Evolutionary conservation across 148 eudicot genomes (phyloP), one percentile per base, ranked within the genome.

Genomic region (Arbutus unedo): DNA sequence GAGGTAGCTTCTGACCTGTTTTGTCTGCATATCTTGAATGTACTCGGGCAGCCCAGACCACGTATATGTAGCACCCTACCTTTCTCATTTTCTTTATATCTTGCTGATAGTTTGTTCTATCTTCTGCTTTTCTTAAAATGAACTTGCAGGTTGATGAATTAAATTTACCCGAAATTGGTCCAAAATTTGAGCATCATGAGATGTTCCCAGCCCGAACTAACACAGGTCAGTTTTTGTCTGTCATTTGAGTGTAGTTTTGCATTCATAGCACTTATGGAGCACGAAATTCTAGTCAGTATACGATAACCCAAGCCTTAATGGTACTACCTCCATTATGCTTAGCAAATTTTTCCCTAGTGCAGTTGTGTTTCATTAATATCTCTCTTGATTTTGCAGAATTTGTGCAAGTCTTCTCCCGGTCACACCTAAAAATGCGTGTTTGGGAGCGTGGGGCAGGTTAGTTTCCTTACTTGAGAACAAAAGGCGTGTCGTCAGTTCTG

Each of bases 391-490:
- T 82, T 93, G 87, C 93, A 96, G 99, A 97, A 77, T 94, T 97
- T 88, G 97, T 97, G 68, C 93, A 97, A 91, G 96, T 94, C 74
- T 89, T 91, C 88, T 97, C 99, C 67, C 92, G 86, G 53, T 89
- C 93, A 76, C 99, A 93, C 93, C 86, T 97, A 44, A 94, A 97
- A 85, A 94, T 97, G 99, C 98, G 99, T 77, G 99, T 97, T 81
- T 97, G 99, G 99, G 99, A 94, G 83, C 97, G 98, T 54, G 98
- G 98, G 31, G 99, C 99, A 89, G 98, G 99, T 97, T 80, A 50
- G 87, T 75, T 64, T 48, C 54, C 68, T 48, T 62, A 15, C 3
- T 13, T 48, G 25, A 47, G 54, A 41, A 54, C 14, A 0, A 23
- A 41, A 18, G n/a, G 8, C 18, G 3, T 23, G 9, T 77, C 51